Conservation (phyloP, 2,329 filamentous ascomycete genomes). For the Didymella glomerata region DNA sequence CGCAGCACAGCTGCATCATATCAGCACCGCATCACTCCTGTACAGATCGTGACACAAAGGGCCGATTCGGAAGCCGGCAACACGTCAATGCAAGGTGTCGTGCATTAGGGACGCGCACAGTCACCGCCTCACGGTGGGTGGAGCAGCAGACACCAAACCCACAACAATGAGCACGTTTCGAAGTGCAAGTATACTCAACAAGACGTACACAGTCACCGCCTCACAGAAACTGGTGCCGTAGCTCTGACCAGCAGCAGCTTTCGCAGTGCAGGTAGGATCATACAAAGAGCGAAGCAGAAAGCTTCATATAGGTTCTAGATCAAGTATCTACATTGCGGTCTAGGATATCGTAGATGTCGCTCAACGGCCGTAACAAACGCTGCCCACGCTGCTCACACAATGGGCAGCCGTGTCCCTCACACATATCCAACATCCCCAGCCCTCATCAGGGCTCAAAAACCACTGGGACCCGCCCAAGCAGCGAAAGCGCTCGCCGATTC, state of each 20-base stretch:
- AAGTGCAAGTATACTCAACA: not conserved
- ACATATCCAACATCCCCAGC: constrained; percentile 10
- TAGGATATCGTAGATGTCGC: constrained; percentile 20
- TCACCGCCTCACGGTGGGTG: constrained; percentile 9
- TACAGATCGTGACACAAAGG: constrained; percentile 11
- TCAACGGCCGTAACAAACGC: constrained; percentile 8
- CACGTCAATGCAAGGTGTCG: constrained; percentile 16
- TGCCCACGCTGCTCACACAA: not conserved
- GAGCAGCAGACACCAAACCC: not conserved
- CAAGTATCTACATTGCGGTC: constrained; percentile 16
- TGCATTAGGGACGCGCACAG: constrained; percentile 11
- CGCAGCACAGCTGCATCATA: constrained; percentile 3
- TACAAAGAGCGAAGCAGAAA: constrained; percentile 3
- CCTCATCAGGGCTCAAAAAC: constrained; percentile 22
- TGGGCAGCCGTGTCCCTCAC: not conserved
- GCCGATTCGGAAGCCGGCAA: constrained; percentile 19
- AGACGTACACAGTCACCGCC: constrained; percentile 9
- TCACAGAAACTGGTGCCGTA: not conserved
- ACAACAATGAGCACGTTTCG: constrained; percentile 1
- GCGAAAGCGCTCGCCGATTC: constrained; percentile 27
- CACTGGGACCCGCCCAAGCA: constrained; percentile 45
- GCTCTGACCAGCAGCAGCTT: not conserved
- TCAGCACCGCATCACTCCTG: not conserved
- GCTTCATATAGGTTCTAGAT: constrained; percentile 5
- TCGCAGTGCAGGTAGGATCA: not conserved